Base-by-base conservation (phyloP, 192 early-diverging fungal genomes). In the Backusella morwellensis region DNA sequence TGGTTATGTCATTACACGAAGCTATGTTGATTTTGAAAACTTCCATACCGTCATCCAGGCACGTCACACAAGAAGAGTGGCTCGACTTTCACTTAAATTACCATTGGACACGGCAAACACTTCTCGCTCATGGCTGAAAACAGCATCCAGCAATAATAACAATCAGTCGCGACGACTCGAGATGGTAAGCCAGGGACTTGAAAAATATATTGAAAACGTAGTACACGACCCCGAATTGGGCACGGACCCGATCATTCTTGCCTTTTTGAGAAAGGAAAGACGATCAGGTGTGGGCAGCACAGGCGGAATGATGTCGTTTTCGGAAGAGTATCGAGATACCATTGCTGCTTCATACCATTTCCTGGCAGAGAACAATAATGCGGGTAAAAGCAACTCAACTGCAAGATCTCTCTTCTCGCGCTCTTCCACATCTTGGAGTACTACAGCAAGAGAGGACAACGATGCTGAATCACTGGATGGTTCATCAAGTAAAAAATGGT, bases 1-100 rank as follows among this genome's bases (percentile, higher is more conserved):
- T 23, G 82, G 82, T 0, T 83, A 83, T 63, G 78, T 83, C 0
- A 77, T 83, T 35, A 83, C 82, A 3, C 15, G 82, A 35, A 75
- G 70, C 14, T 83, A 80, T 35, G 35, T 42, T n/a, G 78, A 83
- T 56, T 83, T 83, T 56, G 78, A 77, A 44, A 59, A 56, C 2
- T 77, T 83, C 40, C 78, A 83, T 23, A 34, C 75, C 1, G 68
- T 77, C 6, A 66, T 83, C 7, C 32, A 35, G 15, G 56, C 73
- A 11, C 73, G 75, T 23, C 70, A 83, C 42, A 72, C 75, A 1
- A 76, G 68, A 38, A 63, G 68, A 19, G 66, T 79, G 4, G n/a
- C 78, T 0, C 67, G 67, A n/a, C 66, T 80, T 0, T 34, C 35
- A 19, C 42, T 77, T 6, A 50, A 52, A 34, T 67, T 83, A 32